A percentile compares a stretch with the other conserved stretches of the same genome.
Evolutionary conservation across 2,329 filamentous ascomycete genomes (phyloP).

Genomic region (Rutstroemia sydowiana): DNA sequence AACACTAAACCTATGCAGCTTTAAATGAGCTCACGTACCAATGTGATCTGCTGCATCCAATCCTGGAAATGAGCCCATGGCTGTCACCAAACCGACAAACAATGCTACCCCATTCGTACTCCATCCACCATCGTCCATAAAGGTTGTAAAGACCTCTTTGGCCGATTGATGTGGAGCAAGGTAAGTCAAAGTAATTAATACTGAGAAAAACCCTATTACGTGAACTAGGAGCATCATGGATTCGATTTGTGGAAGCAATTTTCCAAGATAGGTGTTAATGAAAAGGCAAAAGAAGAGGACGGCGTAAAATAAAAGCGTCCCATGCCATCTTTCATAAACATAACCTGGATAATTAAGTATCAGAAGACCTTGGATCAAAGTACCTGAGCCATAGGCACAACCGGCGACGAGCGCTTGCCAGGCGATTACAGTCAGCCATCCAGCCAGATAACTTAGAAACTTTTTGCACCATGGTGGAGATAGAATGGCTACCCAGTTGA

Average conservation of each 20-base stretch:
- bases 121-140: constrained; percentile 3
- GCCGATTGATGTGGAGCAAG: background rate
- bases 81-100: background rate
- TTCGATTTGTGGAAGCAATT: constrained; percentile 3
- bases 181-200: constrained; percentile 6
- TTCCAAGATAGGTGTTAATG: constrained; percentile 5
- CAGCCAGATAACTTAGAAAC: constrained; percentile 8
- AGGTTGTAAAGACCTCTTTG: constrained; percentile 2
- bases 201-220: constrained; percentile 7
- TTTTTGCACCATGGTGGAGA: constrained; percentile 1
- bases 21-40: too few species aligned
- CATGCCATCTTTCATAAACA: background rate
- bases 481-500: constrained; percentile 9
- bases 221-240: constrained; percentile 1
- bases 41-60: background rate
- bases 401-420: background rate
- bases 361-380: background rate
- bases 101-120: constrained; percentile 1
- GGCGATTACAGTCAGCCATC: background rate
- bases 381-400: background rate
- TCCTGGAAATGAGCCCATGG: background rate
- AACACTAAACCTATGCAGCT: background rate
- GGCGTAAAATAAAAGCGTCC: background rate
- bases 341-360: background rate
- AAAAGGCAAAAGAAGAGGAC: background rate